Evolutionary conservation across 1,284 basidiomycete species (phyloP), one percentile per base, ranked within the genome.

Genomic region (Fomitiporia mediterranea): DNA sequence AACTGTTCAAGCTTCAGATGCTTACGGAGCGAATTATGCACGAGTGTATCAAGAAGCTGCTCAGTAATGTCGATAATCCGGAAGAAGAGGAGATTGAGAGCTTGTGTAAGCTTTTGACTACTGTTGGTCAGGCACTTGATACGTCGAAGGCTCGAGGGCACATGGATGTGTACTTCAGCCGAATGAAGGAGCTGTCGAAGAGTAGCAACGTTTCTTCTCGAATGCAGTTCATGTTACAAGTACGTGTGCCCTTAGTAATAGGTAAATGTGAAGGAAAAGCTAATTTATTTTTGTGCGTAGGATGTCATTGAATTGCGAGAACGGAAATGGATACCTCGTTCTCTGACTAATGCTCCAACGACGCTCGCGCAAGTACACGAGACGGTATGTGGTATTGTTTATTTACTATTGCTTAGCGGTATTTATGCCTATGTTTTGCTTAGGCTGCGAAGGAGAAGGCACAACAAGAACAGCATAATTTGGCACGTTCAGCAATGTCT

Each of bases 1-100:
- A 98, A 75, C 78, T 98, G 57, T 98, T 94, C 87, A 98, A 98
- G 77, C 78, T 98, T 37, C 87, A 89, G 71, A 96, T 97, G 91
- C 77, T 97, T 54, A 93, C 91, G 44, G 91, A 93, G 72, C 84
- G 90, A 63, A 95, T 96, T 73, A 98, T 99, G 88, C 90, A 94
- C 72, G 86, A 93, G 68, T 98, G 95, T 76, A 86, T 98, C 69
- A 91, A 94, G 80, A 94, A 94, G 72, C 81, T 98, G 5, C 79
- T 98, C 25, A 83, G 86, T 61, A 97, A 98, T 68, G 89, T 95
- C 57, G 86, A 92, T 59, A 91, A 92, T 67, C 95, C 95, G 0
- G 94, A 98, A 68, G 96, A 98, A 73, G 96, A 98, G 73, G 94
- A 98, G 68, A 91, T 98, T 63, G 96, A 98, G 77, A 93, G 89